These are phyloP conservation scores for Curvularia eragrostidis DNA, from an alignment of 2,329 filamentous ascomycete genomes.

Conservation along the genomic window DNA sequence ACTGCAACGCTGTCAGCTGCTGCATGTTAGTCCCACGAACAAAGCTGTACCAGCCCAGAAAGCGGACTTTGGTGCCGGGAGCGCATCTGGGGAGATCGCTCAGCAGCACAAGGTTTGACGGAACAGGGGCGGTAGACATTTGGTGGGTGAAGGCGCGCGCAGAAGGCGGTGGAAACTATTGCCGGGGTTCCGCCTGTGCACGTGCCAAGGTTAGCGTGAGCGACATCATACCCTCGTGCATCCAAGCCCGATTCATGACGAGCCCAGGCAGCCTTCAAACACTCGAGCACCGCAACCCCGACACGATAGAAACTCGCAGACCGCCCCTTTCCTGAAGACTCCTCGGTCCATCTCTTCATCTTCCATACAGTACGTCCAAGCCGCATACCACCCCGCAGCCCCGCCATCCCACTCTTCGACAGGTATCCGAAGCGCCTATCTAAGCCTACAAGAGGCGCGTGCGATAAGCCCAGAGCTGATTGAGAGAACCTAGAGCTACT, in stretches of 20 bases:
- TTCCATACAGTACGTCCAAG: conserved; percentile 22
- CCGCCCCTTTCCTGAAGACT: background rate
- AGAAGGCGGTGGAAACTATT: conserved; percentile 20
- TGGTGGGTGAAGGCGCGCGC: conserved; percentile 13
- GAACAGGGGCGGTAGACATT: conserved; percentile 59
- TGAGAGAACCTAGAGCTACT: conserved; percentile 4
- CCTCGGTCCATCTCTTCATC: conserved; percentile 1
- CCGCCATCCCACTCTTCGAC: conserved; percentile 26
- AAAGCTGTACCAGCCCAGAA: conserved; percentile 80
- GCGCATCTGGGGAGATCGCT: conserved; percentile 56
- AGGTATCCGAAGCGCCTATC: conserved; percentile 13
- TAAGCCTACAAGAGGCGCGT: conserved; percentile 4
- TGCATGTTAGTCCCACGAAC: background rate
- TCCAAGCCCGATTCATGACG: conserved; percentile 28
- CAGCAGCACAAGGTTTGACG: conserved; percentile 60
- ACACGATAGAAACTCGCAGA: conserved; percentile 11
- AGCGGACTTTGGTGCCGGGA: conserved; percentile 80
- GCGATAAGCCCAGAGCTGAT: conserved; percentile 7
- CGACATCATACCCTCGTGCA: conserved; percentile 37
- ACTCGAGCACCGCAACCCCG: conserved; percentile 19
- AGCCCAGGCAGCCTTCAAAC: conserved; percentile 25
- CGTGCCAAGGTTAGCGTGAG: conserved; percentile 28
- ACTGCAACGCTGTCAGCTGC: conserved; percentile 50
- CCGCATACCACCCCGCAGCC: conserved; percentile 21
- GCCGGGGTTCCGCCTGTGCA: conserved; percentile 22